A percentile compares a stretch with the other conserved stretches of the same genome.
Evolutionary conservation across 192 early-diverging fungal genomes (phyloP).

Genomic region (Jimgerdemannia lactiflua): DNA sequence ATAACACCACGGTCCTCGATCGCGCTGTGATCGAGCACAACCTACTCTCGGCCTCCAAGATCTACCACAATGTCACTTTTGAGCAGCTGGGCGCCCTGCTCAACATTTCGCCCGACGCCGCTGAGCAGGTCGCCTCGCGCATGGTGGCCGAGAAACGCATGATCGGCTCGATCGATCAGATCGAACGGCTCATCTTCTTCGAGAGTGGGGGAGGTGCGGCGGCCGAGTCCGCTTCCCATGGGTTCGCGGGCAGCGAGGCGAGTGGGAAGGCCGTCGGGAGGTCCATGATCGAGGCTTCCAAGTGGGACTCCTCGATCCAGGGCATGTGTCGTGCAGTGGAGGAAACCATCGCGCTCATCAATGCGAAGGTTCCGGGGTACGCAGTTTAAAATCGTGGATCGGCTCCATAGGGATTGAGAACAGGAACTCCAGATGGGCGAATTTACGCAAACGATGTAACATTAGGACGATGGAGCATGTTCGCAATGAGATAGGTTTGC

Average conservation of each 20-base stretch:
- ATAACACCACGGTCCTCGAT: slow-evolving; percentile 76
- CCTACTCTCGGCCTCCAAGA: slow-evolving; percentile 77
- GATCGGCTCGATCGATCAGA: slow-evolving; percentile 90
- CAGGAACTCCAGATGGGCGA: not conserved
- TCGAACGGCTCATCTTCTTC: slow-evolving; percentile 83
- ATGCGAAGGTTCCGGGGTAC: slow-evolving; percentile 46
- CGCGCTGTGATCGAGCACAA: slow-evolving; percentile 97
- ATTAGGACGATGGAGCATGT: too few species aligned
- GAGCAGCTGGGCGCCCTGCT: slow-evolving; percentile 79
- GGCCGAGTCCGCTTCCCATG: slow-evolving; percentile 16
- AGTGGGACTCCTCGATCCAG: slow-evolving; percentile 58
- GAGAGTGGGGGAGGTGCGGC: slow-evolving; percentile 46
- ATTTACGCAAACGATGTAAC: not conserved
- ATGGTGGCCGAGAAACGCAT: slow-evolving; percentile 94
- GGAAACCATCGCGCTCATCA: slow-evolving; percentile 46
- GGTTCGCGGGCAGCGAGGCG: slow-evolving; percentile 21
- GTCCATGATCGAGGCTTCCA: slow-evolving; percentile 40
- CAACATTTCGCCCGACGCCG: slow-evolving; percentile 72
- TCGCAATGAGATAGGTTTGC: too few species aligned
- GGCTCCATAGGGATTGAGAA: not conserved
- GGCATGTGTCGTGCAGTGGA: slow-evolving; percentile 58
- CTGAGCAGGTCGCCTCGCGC: slow-evolving; percentile 78
- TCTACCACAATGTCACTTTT: slow-evolving; percentile 93
- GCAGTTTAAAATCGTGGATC: not conserved
- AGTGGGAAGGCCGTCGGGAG: slow-evolving; percentile 20